Base-by-base conservation (phyloP, 2,329 filamentous ascomycete species). In the Alternaria solani region DNA sequence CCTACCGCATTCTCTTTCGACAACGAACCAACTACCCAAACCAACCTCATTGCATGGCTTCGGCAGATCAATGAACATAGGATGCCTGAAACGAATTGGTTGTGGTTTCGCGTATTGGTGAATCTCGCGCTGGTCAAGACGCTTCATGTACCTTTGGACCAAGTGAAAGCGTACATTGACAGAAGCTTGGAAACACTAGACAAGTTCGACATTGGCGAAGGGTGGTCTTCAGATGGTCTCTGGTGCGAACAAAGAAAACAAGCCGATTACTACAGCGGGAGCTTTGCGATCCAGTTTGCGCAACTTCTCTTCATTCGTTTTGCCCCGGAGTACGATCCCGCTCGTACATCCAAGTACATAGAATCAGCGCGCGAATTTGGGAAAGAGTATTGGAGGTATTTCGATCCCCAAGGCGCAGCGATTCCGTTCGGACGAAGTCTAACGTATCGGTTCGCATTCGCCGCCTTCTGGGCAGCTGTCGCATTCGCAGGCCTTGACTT, bases 201-300 rank as follows among this genome's bases (percentile, higher is more conserved):
- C 38, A 68, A 72, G 0, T 85, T 85, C 55, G 81, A 83, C 43
- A 66, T 82, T 0, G 69, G 66, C 0, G 76, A 82, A 7, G 84
- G 83, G 0, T 86, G 84, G 84, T 80, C 81, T 0, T 78, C 75
- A 2, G 84, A 86, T 51, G 84, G 84, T 0, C 57, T 74, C 0
- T 85, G 81, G 83, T 74, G 59, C 16, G 66, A 75, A 6, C 57
- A 75, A 59, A 55, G 78, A 44, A 8, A 66, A 16, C 83, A 85
- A 51, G 82, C 79, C 0, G 84, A 85, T 55, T 85, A 85, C 64
- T 86, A 86, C 55, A 85, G 83, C 1, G 83, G 83, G 0, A 85
- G 83, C 47, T 86, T 86, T 54, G 84, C 84, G 0, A 83, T 86
- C 11, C 84, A 85, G 56, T 85, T 84, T 38, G 80, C 78, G 2